A percentile compares a stretch with the other conserved stretches of the same genome.
phyloP scores from a whole-genome alignment of 2,329 filamentous ascomycete genomes.

The Xylaria sp. region DNA sequence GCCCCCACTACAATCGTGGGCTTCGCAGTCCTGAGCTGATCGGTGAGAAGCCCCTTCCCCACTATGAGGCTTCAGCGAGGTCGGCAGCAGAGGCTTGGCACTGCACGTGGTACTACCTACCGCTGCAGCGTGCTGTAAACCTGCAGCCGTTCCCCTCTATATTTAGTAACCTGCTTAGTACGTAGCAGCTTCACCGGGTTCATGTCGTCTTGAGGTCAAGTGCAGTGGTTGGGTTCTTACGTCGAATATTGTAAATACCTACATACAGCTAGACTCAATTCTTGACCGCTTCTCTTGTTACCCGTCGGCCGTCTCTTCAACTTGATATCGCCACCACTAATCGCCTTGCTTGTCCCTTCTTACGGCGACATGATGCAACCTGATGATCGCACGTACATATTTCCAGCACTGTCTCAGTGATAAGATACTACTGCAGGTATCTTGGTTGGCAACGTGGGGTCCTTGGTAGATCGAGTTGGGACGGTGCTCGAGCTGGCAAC shows the following conservation, averaged over 20 bases:
- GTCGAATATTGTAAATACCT: not conserved
- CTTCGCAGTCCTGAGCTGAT: not conserved
- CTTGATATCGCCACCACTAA: not conserved
- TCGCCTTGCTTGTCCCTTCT: not conserved
- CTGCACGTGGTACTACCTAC: not conserved
- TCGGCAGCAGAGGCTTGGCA: slow-evolving; percentile 6
- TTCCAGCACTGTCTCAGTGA: too few species aligned
- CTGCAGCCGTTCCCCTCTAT: not conserved
- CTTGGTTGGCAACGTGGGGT: too few species aligned
- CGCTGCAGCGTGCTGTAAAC: not conserved
- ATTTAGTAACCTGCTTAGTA: not conserved
- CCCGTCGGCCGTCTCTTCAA: not conserved
- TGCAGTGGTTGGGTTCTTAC: not conserved
- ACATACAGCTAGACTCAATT: not conserved
- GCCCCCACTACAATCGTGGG: slow-evolving; percentile 28
- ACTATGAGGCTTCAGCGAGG: slow-evolving; percentile 21
- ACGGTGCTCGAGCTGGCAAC: too few species aligned
- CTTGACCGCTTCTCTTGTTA: not conserved
- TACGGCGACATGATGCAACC: not conserved
- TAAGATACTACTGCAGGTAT: too few species aligned
- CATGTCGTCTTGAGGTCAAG: not conserved
- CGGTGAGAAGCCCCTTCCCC: not conserved
- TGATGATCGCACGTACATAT: not conserved
- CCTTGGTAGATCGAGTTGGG: too few species aligned
- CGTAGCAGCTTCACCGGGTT: not conserved